Evolutionary conservation across 768 basidiomycete genomes (phyloP).

Genomic region (Leccinum variicolor): DNA sequence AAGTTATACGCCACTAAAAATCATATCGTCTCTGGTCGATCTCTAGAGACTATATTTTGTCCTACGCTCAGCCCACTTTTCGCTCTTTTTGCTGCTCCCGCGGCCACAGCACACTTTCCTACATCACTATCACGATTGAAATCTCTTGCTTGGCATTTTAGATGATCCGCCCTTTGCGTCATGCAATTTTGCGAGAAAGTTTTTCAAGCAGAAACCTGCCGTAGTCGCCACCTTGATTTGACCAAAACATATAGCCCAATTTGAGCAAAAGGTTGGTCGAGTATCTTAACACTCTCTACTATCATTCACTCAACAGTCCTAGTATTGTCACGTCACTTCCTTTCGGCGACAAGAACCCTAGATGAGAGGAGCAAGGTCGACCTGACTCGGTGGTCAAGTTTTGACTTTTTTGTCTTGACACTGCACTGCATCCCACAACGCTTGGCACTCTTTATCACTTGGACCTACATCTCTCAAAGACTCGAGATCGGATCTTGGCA

Average conservation of each 20-base stretch:
- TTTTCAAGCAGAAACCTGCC: slow-evolving; percentile 36
- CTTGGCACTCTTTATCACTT: slow-evolving; percentile 55
- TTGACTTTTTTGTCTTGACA: slow-evolving; percentile 32
- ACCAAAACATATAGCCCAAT: slow-evolving; percentile 24
- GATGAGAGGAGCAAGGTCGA: slow-evolving; percentile 43
- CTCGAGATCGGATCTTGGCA: slow-evolving; percentile 39
- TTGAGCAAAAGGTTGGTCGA: slow-evolving; percentile 19
- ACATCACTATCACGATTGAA: slow-evolving; percentile 43
- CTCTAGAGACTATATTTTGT: slow-evolving; percentile 28
- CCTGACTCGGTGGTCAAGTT: slow-evolving; percentile 49
- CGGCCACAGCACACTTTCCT: slow-evolving; percentile 35
- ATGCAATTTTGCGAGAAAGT: slow-evolving; percentile 27
- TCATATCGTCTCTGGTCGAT: slow-evolving; percentile 41
- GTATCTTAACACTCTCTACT: neutral
- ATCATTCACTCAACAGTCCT: neutral
- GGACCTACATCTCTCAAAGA: slow-evolving; percentile 13
- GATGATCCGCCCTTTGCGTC: slow-evolving; percentile 47
- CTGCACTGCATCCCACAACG: slow-evolving; percentile 39
- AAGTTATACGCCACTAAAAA: slow-evolving; percentile 38
- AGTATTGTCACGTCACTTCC: slow-evolving; percentile 15
- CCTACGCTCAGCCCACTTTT: slow-evolving; percentile 32
- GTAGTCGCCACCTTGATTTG: slow-evolving; percentile 37
- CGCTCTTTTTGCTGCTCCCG: slow-evolving; percentile 40
- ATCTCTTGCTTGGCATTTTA: slow-evolving; percentile 50
- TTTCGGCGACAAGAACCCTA: slow-evolving; percentile 52